Base-by-base conservation (phyloP, 495 filamentous ascomycete genomes). In the Sabuloglossum arenarium region DNA sequence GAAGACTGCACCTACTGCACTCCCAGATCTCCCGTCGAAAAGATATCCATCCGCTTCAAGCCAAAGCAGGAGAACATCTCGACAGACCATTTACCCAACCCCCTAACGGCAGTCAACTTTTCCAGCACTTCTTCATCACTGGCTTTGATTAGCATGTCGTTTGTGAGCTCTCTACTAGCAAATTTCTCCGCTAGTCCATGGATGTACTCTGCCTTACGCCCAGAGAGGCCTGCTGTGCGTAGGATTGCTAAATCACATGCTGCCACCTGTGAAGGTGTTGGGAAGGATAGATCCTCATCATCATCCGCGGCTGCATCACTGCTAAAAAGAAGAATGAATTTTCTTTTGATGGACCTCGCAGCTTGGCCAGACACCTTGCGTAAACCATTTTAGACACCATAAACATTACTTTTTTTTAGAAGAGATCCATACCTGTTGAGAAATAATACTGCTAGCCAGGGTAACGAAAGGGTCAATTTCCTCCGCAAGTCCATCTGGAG, bases 51-150 rank as follows among this genome's bases (percentile, higher is more conserved):
- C 25, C 93, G 74, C 75, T 94, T 95, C 46, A 97, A 69, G 11
- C 76, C 82, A 67, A 97, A 97, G 64, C 83, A 84, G 58, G 88
- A 83, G 70, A 98, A 98, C 90, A 96, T 97, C 73, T 95, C 89
- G 23, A 90, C 91, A 54, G 81, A 87, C 91, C 93, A 97, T 59
- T 70, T 73, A 1, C 91, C 91, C 53, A 98, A 67, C 3, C 91
- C 91, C 32, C 89, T 73, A 31, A 98, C 88, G 21, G 85, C 84
- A n/a, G 78, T 84, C 58, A 98, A 68, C 62, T 75, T 82, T 69
- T 84, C 76, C 31, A 96, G 65, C 12, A 98, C 70, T 61, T 94
- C 88, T 53, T 93, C 88, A 69, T 98, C 87, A 43, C 77, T 76
- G 6, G 86, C 88, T 30, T 75, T 72, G 34, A 81, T 73, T 19